These are phyloP conservation scores for Pisolithus albus DNA, from an alignment of 768 basidiomycete species.

Conservation along the genomic window DNA sequence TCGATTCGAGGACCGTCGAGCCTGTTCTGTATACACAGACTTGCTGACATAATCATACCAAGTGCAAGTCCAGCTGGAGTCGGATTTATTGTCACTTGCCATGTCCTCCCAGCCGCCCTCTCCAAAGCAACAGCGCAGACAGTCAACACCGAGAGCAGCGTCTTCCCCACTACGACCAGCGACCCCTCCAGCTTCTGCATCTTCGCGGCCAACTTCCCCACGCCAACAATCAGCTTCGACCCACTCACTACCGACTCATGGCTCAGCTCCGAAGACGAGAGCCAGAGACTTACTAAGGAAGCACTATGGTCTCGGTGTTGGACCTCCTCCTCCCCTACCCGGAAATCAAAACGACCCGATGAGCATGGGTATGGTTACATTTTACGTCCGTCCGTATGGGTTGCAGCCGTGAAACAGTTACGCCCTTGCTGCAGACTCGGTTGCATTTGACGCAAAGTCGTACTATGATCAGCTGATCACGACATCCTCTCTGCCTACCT, in stretches of 20 bases:
- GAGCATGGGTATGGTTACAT: slow-evolving; percentile 56
- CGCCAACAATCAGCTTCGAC: slow-evolving; percentile 14
- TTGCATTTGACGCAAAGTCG: slow-evolving; percentile 72
- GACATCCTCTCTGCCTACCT: slow-evolving; percentile 61
- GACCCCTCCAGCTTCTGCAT: slow-evolving; percentile 26
- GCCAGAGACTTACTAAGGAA: slow-evolving; percentile 76
- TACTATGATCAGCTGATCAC: slow-evolving; percentile 87
- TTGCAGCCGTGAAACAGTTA: not conserved
- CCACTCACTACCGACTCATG: slow-evolving; percentile 21
- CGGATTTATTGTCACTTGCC: not conserved
- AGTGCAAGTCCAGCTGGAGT: no score
- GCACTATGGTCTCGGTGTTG: slow-evolving; percentile 82
- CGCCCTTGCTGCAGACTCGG: slow-evolving; percentile 48
- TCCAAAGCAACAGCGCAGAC: slow-evolving; percentile 13
- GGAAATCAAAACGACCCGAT: slow-evolving; percentile 65
- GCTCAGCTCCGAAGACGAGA: slow-evolving; percentile 39
- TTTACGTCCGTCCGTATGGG: not conserved
- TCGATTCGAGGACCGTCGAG: no score
- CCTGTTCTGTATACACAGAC: no score
- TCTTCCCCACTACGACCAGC: slow-evolving; percentile 42
- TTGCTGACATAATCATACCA: no score
- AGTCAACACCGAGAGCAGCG: slow-evolving; percentile 28
- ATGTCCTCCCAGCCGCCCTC: slow-evolving; percentile 10
- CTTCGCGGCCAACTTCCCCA: slow-evolving; percentile 11
- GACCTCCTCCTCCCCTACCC: slow-evolving; percentile 54